These are phyloP conservation scores for Phytopythium litorale DNA, from an alignment of 352 stramenopile genomes.

Conservation along the genomic window DNA sequence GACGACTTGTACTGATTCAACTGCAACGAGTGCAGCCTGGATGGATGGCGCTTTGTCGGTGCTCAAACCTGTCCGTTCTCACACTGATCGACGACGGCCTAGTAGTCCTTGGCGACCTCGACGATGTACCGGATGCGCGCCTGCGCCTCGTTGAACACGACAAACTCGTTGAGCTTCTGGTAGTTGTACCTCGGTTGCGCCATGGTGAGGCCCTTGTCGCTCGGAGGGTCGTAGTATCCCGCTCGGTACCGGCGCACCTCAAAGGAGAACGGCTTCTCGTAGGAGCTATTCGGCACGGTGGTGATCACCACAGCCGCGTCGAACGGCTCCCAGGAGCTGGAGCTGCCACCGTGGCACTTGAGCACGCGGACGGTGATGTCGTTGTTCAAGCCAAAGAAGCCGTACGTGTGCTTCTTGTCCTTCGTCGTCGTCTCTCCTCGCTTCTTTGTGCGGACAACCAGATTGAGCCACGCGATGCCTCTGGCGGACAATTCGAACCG, in stretches of 20 bases:
- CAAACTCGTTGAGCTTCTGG: constrained; percentile 51
- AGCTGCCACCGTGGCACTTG: not conserved
- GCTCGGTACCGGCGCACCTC: constrained; percentile 32
- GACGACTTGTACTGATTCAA: too few species aligned
- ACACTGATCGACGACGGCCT: not conserved
- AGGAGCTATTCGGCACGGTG: constrained; percentile 8
- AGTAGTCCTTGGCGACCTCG: constrained; percentile 40
- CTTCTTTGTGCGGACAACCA: not conserved
- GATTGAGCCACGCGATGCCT: not conserved
- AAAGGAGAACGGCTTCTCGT: constrained; percentile 15
- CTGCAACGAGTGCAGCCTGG: too few species aligned
- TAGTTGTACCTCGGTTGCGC: not conserved
- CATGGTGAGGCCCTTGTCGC: constrained; percentile 1
- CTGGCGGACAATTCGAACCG: not conserved
- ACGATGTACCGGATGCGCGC: constrained; percentile 75
- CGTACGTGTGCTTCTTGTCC: not conserved
- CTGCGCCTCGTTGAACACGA: constrained; percentile 75
- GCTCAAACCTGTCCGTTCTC: too few species aligned
- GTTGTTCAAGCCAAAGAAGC: not conserved
- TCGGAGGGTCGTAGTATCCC: constrained; percentile 3
- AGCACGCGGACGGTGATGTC: not conserved
- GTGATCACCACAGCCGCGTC: constrained; percentile 14
- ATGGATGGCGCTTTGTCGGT: too few species aligned
- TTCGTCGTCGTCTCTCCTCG: not conserved
- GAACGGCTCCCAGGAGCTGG: not conserved